These are phyloP conservation scores for Neoascochyta sp. DNA, from an alignment of 2,329 filamentous ascomycete genomes.

Conservation along the genomic window DNA sequence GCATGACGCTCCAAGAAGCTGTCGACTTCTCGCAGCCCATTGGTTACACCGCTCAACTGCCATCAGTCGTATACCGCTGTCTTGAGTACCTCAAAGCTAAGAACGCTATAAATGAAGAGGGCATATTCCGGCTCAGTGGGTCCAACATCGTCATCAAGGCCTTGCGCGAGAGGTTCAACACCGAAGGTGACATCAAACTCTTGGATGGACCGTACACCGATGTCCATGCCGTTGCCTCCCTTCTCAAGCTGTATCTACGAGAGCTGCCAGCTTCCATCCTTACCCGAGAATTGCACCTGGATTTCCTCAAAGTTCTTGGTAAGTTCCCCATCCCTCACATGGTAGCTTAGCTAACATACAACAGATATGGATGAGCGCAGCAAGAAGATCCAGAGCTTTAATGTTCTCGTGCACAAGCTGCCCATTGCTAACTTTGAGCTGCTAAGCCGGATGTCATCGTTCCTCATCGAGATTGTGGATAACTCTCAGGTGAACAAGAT, in stretches of 20 bases:
- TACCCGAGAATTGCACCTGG: conserved; percentile 82
- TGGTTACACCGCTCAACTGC: conserved; percentile 71
- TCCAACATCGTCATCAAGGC: conserved; percentile 92
- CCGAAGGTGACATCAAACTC: conserved; percentile 85
- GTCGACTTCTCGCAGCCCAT: conserved; percentile 73
- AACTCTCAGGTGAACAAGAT: conserved; percentile 92
- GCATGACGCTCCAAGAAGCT: conserved; percentile 78
- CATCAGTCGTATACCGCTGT: conserved; percentile 90
- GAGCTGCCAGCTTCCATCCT: conserved; percentile 89
- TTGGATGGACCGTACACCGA: conserved; percentile 86
- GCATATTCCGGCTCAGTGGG: conserved; percentile 95
- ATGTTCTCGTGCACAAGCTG: conserved; percentile 73
- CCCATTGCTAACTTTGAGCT: conserved; percentile 77
- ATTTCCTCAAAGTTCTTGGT: conserved; percentile 78
- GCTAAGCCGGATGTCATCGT: conserved; percentile 78
- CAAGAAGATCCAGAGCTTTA: conserved; percentile 74
- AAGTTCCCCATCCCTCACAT: conserved; percentile 19
- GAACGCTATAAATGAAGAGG: conserved; percentile 80
- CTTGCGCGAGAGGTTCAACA: conserved; percentile 89
- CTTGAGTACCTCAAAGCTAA: conserved; percentile 87
- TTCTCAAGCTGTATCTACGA: conserved; percentile 89
- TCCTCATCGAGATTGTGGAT: conserved; percentile 88
- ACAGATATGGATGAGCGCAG: conserved; percentile 67
- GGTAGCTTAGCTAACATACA: conserved; percentile 17
- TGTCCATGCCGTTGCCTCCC: conserved; percentile 89